Evolutionary conservation across 2,329 filamentous ascomycete genomes (phyloP), one percentile per base, ranked within the genome.

Genomic region (Ceratocystis alfenasii): DNA sequence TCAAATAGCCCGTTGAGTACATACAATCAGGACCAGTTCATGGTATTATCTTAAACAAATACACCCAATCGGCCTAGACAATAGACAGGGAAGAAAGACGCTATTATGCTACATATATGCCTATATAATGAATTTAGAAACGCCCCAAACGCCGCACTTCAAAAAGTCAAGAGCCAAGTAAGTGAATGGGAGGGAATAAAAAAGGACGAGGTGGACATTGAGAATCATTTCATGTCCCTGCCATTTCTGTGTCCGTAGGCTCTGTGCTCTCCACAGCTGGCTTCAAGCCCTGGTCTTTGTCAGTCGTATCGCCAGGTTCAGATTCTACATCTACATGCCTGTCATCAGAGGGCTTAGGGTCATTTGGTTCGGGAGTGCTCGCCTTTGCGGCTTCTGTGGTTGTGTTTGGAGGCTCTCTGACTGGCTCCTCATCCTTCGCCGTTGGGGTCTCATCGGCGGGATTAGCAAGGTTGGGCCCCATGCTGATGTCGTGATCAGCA

Each of bases 41-140:
- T 41, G 12, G 36, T 10, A 41, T 12, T 2, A 41, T 12, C 36
- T 15, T 41, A 1, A 41, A 12, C 36, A 15, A 41, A 4, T 41
- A 41, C 3, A 41, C 36, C 12, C 36, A 41, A 12, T 4, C 8
- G 33, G 36, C 10, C 4, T 15, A 3, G 12, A 15, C 3, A 41
- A 50, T 22, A 4, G n/a, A 50, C n/a, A 50, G n/a, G 12, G n/a
- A 22, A 20, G 48, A 8, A 50, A 12, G 10, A 45, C 63, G 22
- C 22, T 10, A 28, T 55, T 55, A n/a, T 46, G 44, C 53, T 41
- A 41, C 36, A 41, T 41, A 41, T 20, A 20, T 61, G 50, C 33
- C 59, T 65, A 59, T 15, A 33, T 33, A 57, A 53, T 61, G 28
- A 65, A 48, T 48, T 53, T 33, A 44, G 41, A 36, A 62, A 36